phyloP scores from a whole-genome alignment of 768 basidiomycete species.

The Dendrothele bispora region DNA sequence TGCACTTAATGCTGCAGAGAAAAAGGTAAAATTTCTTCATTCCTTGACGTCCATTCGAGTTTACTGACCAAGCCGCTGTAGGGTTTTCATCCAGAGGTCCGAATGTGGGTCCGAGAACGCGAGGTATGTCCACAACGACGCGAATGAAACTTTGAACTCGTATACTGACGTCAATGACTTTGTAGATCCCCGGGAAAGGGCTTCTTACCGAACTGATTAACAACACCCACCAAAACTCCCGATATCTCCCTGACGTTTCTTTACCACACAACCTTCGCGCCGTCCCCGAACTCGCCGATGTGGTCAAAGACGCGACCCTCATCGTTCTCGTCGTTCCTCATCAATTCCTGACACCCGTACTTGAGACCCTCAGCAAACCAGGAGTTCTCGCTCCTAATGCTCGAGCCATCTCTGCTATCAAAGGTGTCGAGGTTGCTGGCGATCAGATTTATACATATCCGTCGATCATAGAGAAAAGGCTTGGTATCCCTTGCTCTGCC shows the following conservation, averaged over 20 bases:
- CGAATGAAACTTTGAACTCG: background rate
- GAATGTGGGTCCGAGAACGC: slow-evolving; percentile 14
- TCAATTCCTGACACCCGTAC: slow-evolving; percentile 12
- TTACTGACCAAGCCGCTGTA: background rate
- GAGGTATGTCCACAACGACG: slow-evolving; percentile 8
- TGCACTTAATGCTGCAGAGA: slow-evolving; percentile 10
- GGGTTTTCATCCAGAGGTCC: slow-evolving; percentile 13
- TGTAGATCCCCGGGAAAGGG: slow-evolving; percentile 11
- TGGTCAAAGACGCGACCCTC: slow-evolving; percentile 11
- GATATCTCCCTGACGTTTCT: slow-evolving; percentile 12
- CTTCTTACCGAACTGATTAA: slow-evolving; percentile 11
- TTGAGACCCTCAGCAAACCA: slow-evolving; percentile 9
- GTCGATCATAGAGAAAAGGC: slow-evolving; percentile 10
- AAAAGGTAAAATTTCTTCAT: slow-evolving; percentile 1
- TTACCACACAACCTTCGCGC: slow-evolving; percentile 13
- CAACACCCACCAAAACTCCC: slow-evolving; percentile 8
- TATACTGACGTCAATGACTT: background rate
- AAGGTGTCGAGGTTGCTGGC: slow-evolving; percentile 11
- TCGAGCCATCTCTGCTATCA: slow-evolving; percentile 14
- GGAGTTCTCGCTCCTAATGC: slow-evolving; percentile 6
- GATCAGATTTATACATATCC: slow-evolving; percentile 12
- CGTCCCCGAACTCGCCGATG: slow-evolving; percentile 7
- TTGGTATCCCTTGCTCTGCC: slow-evolving; percentile 12
- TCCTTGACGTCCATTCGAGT: background rate
- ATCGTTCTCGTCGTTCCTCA: slow-evolving; percentile 11